Conservation (phyloP, 1,284 basidiomycete genomes). For the Leccinum pseudoinsigne region DNA sequence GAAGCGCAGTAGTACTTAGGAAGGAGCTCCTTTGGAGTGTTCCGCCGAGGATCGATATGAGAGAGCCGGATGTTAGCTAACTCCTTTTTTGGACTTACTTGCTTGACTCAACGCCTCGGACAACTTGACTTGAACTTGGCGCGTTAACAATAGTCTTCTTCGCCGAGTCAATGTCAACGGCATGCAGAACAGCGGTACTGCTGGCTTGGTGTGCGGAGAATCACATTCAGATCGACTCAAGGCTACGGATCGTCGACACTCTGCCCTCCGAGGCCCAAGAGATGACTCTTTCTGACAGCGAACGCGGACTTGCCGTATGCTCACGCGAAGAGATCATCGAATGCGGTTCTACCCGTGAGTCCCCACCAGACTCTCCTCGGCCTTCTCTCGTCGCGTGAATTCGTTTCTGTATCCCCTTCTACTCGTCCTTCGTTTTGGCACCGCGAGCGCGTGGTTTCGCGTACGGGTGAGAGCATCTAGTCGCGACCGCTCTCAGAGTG, state of each 20-base stretch:
- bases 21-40: background rate
- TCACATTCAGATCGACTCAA: conserved; percentile 45
- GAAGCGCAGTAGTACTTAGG: background rate
- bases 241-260: conserved; percentile 38
- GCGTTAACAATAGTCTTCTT: background rate
- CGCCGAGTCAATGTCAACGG: conserved; percentile 19
- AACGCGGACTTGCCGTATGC: conserved; percentile 41
- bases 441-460: conserved; percentile 3
- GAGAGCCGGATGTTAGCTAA: conserved; percentile 21
- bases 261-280: conserved; percentile 1
- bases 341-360: conserved; percentile 41
- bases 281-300: conserved; percentile 16
- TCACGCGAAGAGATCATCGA: conserved; percentile 40
- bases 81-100: conserved; percentile 22
- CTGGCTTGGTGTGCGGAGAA: conserved; percentile 49
- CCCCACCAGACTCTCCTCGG: conserved; percentile 17
- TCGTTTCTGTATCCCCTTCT: background rate
- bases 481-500: background rate
- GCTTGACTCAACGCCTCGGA: conserved; percentile 22
- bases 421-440: conserved; percentile 1
- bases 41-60: conserved; percentile 7
- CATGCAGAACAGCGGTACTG: conserved; percentile 22
- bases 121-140: background rate
- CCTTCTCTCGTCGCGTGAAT: conserved; percentile 9
- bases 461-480: background rate